These are phyloP conservation scores for Neonectria punicea DNA, from an alignment of 2,329 filamentous ascomycete genomes.

Conservation along the genomic window DNA sequence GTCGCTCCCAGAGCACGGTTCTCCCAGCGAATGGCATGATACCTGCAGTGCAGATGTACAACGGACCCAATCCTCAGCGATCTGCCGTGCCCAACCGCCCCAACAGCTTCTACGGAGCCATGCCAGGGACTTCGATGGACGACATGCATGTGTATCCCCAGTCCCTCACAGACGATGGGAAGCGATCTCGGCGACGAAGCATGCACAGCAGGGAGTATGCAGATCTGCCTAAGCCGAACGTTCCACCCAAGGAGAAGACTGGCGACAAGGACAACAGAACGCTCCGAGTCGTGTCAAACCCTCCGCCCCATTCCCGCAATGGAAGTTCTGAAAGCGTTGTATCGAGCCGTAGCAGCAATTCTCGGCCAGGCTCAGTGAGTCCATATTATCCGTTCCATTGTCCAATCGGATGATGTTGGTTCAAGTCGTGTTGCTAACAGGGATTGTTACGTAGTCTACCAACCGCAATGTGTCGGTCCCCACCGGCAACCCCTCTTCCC, in stretches of 20 bases:
- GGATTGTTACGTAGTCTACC: conserved; percentile 62
- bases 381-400: conserved; percentile 44
- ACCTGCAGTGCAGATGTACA: conserved; percentile 46
- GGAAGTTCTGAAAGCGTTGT: conserved; percentile 73
- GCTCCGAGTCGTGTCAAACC: conserved; percentile 49
- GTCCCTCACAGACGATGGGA: conserved; percentile 72
- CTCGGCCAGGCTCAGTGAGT: conserved; percentile 75
- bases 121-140: conserved; percentile 67
- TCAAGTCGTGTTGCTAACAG: conserved; percentile 59
- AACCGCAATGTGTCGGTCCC: conserved; percentile 67
- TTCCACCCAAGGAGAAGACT: conserved; percentile 38
- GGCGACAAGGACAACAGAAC: conserved; percentile 55
- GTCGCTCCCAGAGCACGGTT: conserved; percentile 50
- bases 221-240: conserved; percentile 34
- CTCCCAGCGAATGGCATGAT: conserved; percentile 42
- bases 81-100: conserved; percentile 57
- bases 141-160: conserved; percentile 73
- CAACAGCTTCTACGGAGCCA: conserved; percentile 61
- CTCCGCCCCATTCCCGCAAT: conserved; percentile 54
- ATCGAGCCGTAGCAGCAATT: conserved; percentile 67
- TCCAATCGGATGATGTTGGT: conserved; percentile 56
- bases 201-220: conserved; percentile 71
- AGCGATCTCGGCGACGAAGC: conserved; percentile 84
- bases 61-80: conserved; percentile 42
- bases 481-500: conserved; percentile 63